Base-by-base conservation (phyloP, 75 land plant genomes). In the Azolla pinnata region DNA sequence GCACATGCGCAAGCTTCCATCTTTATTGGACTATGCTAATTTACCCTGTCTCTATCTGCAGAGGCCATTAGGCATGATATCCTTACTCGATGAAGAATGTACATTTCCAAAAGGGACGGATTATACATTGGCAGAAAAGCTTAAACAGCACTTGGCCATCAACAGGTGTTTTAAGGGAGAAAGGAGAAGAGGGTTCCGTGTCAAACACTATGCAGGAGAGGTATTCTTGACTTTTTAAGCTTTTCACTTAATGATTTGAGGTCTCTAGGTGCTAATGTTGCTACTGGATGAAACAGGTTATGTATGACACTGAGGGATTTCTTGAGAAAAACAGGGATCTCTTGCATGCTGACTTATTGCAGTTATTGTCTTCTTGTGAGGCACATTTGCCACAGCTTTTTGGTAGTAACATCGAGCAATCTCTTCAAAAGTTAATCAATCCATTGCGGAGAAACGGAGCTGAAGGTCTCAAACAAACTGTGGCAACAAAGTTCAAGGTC, bases 121-220 rank as follows among this genome's bases (percentile, higher is more conserved):
- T 81, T 44, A 85, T 56, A 80, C 98, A 2, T 79, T 89, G 58
- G 96, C 85, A 31, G 65, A 69, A 47, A 93, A 93, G 69, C 80
- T 93, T 33, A 85, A 83, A 66, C 81, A 93, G 52, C 96, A 93
- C 54, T 59, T 93, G 66, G 59, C 47, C 52, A 63, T 40, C 2
- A 83, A 85, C 53, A 27, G 74, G 35, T 81, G 87, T 67, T 93
- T 88, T 55, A 79, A 79, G 72, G 79, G 70, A 9, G 90, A 83
- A 64, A 75, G 83, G 33, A 77, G 77, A 51, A 73, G 75, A 32
- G 79, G 73, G 27, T 93, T 93, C 60, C 26, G 80, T 31, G 59
- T 93, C 46, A 68, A 66, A 24, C 98, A 93, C 61, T 85, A 79
- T 79, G 90, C 96, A 61, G 90, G 98, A 71, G 87, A 93, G 96